Conservation (phyloP, 208 protist species). For the Spongospora subterranea region DNA sequence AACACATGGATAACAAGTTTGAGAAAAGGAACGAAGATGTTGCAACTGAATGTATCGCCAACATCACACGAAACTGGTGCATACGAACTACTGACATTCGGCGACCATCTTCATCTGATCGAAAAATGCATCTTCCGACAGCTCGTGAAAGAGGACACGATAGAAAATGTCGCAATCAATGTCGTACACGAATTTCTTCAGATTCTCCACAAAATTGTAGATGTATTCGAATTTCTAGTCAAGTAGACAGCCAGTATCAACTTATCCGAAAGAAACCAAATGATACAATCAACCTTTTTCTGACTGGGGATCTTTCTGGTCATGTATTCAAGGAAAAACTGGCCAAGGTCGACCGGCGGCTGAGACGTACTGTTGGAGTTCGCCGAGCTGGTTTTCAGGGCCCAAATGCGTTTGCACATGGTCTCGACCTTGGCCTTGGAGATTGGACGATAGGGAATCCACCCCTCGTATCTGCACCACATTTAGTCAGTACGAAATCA, state of each 20-base stretch:
- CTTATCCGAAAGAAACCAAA: neutral
- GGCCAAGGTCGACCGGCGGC: neutral
- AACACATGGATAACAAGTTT: neutral
- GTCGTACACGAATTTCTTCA: neutral
- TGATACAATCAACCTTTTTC: neutral
- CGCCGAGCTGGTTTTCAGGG: neutral
- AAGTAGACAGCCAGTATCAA: neutral
- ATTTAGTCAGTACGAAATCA: conserved; percentile 23
- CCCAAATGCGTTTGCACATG: conserved; percentile 26
- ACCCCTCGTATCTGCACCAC: conserved; percentile 41
- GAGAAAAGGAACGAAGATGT: neutral
- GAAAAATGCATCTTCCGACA: conserved; percentile 14
- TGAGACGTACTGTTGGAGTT: neutral
- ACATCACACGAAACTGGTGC: too few species aligned
- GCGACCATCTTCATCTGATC: conserved; percentile 20
- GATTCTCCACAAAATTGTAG: conserved; percentile 47
- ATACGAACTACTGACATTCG: neutral
- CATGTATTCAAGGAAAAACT: conserved; percentile 26
- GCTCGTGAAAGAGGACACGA: conserved; percentile 28
- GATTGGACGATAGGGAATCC: conserved; percentile 21
- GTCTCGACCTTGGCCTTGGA: neutral
- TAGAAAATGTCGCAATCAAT: conserved; percentile 41
- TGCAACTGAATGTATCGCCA: too few species aligned
- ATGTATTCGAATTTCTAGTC: conserved; percentile 2
- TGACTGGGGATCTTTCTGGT: neutral